These are phyloP conservation scores for Monosporascus sp. DNA, from an alignment of 2,329 filamentous ascomycete genomes.

Conservation along the genomic window DNA sequence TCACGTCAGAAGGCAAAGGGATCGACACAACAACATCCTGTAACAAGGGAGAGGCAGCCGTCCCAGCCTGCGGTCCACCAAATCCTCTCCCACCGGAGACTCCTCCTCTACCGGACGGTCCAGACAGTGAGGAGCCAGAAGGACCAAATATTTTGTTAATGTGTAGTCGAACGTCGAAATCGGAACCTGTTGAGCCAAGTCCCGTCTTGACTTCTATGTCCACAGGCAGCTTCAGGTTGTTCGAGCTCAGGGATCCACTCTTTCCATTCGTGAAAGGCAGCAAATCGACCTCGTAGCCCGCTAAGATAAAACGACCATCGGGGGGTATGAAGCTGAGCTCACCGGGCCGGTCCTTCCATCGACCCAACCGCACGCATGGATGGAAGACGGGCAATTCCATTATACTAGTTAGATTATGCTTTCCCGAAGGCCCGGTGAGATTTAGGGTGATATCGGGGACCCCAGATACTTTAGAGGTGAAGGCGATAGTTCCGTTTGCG, in stretches of 20 bases:
- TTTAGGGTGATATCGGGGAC: slow-evolving; percentile 84
- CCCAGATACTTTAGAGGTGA: slow-evolving; percentile 91
- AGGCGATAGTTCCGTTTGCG: slow-evolving; percentile 87
- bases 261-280: slow-evolving; percentile 63
- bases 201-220: slow-evolving; percentile 76
- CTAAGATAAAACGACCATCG: slow-evolving; percentile 88
- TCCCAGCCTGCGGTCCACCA: slow-evolving; percentile 45
- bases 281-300: slow-evolving; percentile 90
- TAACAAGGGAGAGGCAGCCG: slow-evolving; percentile 54
- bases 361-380: slow-evolving; percentile 84
- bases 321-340: slow-evolving; percentile 95
- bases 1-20: slow-evolving; percentile 72
- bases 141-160: slow-evolving; percentile 60
- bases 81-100: slow-evolving; percentile 35
- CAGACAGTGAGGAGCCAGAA: slow-evolving; percentile 32
- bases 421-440: slow-evolving; percentile 76
- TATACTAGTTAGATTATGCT: slow-evolving; percentile 65
- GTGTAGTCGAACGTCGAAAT: slow-evolving; percentile 82
- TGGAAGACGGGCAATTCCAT: slow-evolving; percentile 93
- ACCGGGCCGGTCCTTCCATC: slow-evolving; percentile 83
- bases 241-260: slow-evolving; percentile 48
- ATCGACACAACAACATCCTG: slow-evolving; percentile 76
- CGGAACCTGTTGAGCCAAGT: slow-evolving; percentile 67
- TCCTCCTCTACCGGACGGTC: slow-evolving; percentile 37
- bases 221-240: slow-evolving; percentile 74